Evolutionary conservation across 2,329 filamentous ascomycete genomes (phyloP).

Genomic region (Colletotrichum sp.): DNA sequence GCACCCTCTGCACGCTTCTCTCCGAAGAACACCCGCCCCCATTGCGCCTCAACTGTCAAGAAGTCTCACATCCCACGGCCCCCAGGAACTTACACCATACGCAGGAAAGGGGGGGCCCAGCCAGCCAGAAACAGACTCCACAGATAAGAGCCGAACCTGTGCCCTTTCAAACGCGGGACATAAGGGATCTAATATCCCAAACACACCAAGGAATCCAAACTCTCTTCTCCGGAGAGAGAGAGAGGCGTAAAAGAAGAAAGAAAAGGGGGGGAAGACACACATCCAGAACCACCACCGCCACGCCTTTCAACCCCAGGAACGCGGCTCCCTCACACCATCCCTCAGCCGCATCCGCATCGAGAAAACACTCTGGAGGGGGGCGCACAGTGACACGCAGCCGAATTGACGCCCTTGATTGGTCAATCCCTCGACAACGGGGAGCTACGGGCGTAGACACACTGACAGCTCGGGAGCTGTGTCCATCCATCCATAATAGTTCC

Average conservation of each 20-base stretch:
- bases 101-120: neutral
- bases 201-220: neutral
- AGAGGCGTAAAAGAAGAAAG: neutral
- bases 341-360: neutral
- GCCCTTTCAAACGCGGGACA: neutral
- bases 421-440: neutral
- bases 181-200: neutral
- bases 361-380: neutral
- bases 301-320: neutral
- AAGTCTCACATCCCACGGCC: neutral
- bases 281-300: neutral
- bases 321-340: neutral
- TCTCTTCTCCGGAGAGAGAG: neutral
- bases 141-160: neutral
- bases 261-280: neutral
- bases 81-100: neutral
- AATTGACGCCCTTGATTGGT: neutral
- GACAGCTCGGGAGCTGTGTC: neutral
- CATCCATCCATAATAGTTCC: neutral
- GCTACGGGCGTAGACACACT: neutral
- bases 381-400: neutral
- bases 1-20: neutral
- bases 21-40: neutral
- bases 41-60: neutral
- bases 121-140: neutral